Evolutionary conservation across 2,329 filamentous ascomycete species (phyloP).

Genomic region (Botryotinia globosa): DNA sequence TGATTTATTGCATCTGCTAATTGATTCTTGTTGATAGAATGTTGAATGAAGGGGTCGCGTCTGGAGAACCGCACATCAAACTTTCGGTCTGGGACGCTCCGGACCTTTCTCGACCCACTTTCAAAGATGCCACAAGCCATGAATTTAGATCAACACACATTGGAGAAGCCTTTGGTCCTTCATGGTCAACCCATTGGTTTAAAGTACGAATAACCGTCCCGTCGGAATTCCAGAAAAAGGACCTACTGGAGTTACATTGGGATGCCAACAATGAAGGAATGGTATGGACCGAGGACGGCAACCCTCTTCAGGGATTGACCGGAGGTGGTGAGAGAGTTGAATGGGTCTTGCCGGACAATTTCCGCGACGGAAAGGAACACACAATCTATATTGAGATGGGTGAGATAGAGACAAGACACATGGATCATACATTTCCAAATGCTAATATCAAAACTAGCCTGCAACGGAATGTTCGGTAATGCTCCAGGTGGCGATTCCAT

Average conservation of each 20-base stretch:
- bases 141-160: constrained; percentile 71
- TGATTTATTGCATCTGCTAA: constrained; percentile 16
- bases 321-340: constrained; percentile 85
- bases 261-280: constrained; percentile 93
- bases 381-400: constrained; percentile 90
- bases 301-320: constrained; percentile 85
- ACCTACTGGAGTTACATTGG: constrained; percentile 93
- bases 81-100: constrained; percentile 85
- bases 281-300: constrained; percentile 88
- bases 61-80: constrained; percentile 74
- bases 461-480: constrained; percentile 98
- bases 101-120: constrained; percentile 73
- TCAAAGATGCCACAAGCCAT: constrained; percentile 76
- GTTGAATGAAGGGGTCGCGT: constrained; percentile 64
- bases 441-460: constrained; percentile 50
- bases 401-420: background rate
- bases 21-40: constrained; percentile 49
- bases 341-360: constrained; percentile 82
- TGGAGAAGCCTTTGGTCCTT: constrained; percentile 82
- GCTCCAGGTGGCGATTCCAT: constrained; percentile 80
- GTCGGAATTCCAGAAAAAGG: constrained; percentile 65
- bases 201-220: constrained; percentile 78
- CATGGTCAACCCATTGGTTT: constrained; percentile 99
- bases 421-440: background rate
- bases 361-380: constrained; percentile 82